Evolutionary conservation across 441 rosid genomes (phyloP), one percentile per base, ranked within the genome.

Genomic region (Viola pubescens): DNA sequence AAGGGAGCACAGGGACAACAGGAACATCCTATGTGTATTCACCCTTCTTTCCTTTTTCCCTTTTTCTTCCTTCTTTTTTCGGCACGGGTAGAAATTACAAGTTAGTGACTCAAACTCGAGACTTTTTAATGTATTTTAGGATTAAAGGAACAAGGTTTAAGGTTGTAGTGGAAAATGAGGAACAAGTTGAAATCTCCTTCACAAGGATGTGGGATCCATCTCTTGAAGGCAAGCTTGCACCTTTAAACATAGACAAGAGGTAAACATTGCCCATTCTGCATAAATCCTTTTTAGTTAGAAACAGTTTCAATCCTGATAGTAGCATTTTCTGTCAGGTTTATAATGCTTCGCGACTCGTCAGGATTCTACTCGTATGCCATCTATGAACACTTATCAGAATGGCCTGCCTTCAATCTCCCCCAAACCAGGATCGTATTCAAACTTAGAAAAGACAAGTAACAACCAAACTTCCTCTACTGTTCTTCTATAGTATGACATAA

Each of bases 181-280:
- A 87, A 19, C 82, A 72, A 58, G 81, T 85, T 16, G 95, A 90
- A 71, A 19, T 87, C 54, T 90, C 97, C 4, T 87, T 90, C 79
- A 71, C 81, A 53, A 87, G 91, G 63, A 60, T 16, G 8, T 87
- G 87, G 84, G 82, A 85, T 77, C 54, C 77, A 7, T 77, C 91
- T 7, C 79, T 60, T 4, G 71, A 76, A 43, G 71, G 73, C 9
- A 61, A 57, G 51, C 65, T 74, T 61, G 87, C 82, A 56, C 94
- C 97, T 19, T 68, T 87, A 58, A 85, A 85, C 58, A 81, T 90
- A 46, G 94, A 90, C 76, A 90, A 85, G 71, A 84, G 97, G 97
- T 79, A 56, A 3, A 14, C 4, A 6, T 7, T 9, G 34, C 2
- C 41, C 14, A 3, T n/a, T 34, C 7, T 37, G 61, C 26, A 19